A percentile compares a stretch with the other conserved stretches of the same genome.
phyloP scores from a whole-genome alignment of 768 basidiomycete genomes.

The Lactifluus volemus region DNA sequence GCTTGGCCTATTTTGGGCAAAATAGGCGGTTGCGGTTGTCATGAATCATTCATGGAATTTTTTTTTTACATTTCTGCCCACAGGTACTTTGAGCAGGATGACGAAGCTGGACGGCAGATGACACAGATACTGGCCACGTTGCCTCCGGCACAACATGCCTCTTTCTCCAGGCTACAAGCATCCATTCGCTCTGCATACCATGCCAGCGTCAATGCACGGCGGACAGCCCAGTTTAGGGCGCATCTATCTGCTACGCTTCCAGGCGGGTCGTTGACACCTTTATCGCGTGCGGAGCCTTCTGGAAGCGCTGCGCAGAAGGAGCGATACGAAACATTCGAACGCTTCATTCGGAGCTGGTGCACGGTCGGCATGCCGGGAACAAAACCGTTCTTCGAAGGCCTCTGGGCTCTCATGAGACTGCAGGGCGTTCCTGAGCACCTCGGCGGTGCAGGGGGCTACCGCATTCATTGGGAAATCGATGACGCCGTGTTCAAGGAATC shows the following conservation, averaged over 20 bases:
- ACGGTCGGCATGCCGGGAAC: constrained; percentile 83
- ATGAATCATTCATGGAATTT: not conserved
- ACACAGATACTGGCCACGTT: constrained; percentile 73
- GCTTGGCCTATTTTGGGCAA: not conserved
- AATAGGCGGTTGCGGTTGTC: not conserved
- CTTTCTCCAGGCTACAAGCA: constrained; percentile 79
- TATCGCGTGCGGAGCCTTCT: constrained; percentile 57
- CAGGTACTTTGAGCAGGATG: constrained; percentile 83
- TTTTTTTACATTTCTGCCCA: not conserved
- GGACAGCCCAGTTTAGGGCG: constrained; percentile 79
- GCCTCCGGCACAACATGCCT: constrained; percentile 76
- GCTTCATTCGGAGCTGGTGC: constrained; percentile 78
- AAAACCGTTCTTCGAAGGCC: constrained; percentile 72
- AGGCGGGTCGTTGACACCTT: constrained; percentile 71
- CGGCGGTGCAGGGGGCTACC: constrained; percentile 67
- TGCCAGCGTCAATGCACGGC: constrained; percentile 63
- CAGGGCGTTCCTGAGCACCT: constrained; percentile 73
- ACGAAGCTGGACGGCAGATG: constrained; percentile 69
- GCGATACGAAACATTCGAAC: constrained; percentile 63
- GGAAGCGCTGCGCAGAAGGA: constrained; percentile 66
- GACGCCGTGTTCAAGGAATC: constrained; percentile 93
- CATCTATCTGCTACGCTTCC: constrained; percentile 71
- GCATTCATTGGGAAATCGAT: constrained; percentile 86
- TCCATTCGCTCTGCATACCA: constrained; percentile 82
- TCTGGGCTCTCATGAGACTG: constrained; percentile 73